phyloP scores from a whole-genome alignment of 331 rosid genomes.

The Erythrophleum ivorense region DNA sequence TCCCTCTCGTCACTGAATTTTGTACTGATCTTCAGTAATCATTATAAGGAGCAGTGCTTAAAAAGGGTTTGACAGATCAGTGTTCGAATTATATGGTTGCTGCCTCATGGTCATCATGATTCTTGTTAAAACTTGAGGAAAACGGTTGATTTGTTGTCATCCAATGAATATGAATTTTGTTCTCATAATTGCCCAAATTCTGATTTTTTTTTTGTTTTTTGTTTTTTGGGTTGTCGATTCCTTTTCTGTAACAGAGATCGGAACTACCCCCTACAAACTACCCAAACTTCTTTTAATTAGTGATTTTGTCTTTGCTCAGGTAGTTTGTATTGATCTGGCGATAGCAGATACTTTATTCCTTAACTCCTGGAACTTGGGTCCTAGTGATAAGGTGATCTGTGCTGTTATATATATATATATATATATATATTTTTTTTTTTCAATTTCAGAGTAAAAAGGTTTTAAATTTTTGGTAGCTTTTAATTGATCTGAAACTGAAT shows the following conservation, averaged over 20 bases:
- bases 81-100: conserved; percentile 31
- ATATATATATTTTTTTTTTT: background rate
- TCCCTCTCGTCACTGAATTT: conserved; percentile 5
- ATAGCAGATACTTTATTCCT: conserved; percentile 37
- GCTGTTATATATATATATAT: conserved; percentile 21
- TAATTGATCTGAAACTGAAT: conserved; percentile 44
- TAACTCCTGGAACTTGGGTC: conserved; percentile 38
- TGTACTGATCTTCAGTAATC: background rate
- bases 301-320: conserved; percentile 53
- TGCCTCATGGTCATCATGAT: conserved; percentile 22
- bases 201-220: background rate
- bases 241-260: background rate
- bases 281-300: background rate
- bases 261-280: background rate
- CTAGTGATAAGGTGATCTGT: conserved; percentile 47
- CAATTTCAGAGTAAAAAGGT: conserved; percentile 22
- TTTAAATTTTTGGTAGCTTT: background rate
- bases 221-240: background rate
- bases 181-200: conserved; percentile 35
- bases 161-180: conserved; percentile 30
- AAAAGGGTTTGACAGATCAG: conserved; percentile 16
- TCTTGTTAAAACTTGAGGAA: background rate
- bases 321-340: conserved; percentile 33
- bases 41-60: background rate
- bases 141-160: conserved; percentile 27